Percentiles rank a stretch among this genome's conserved stretches.
Conservation (phyloP, 2,329 filamentous ascomycete species). For the Alternaria tenuissima region DNA sequence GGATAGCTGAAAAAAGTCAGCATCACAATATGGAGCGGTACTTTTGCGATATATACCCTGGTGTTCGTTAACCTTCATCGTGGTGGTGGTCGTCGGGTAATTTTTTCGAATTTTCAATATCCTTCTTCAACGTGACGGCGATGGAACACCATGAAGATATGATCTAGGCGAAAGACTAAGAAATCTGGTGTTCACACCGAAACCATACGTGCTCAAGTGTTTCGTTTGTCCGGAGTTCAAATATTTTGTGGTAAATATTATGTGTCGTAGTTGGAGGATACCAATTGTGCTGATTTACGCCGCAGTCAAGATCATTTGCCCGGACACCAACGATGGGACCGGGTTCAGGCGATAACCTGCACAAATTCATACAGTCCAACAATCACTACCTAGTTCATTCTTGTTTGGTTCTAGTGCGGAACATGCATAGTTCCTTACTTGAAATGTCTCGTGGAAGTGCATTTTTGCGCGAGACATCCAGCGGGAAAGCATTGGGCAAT, state of each 20-base stretch:
- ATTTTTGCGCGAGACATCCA: not conserved
- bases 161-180: not conserved
- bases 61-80: constrained; percentile 55
- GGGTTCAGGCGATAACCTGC: not conserved
- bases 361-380: not conserved
- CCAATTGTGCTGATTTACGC: not conserved
- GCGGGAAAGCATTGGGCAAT: not conserved
- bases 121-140: not conserved
- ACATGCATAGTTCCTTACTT: not conserved
- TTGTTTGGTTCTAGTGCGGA: not conserved
- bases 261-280: not conserved
- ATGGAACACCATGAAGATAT: not conserved
- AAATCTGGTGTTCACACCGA: not conserved
- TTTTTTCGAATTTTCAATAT: constrained; percentile 2
- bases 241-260: not conserved
- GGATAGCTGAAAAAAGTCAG: constrained; percentile 64
- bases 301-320: not conserved
- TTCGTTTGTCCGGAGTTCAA: not conserved
- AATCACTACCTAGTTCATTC: not conserved
- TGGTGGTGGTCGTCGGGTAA: not conserved
- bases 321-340: not conserved
- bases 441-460: no score
- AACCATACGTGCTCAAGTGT: not conserved
- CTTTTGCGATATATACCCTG: constrained; percentile 35
- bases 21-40: not conserved